Evolutionary conservation across 2,329 filamentous ascomycete genomes (phyloP).

Genomic region (Lasiodiplodia gonubiensis): DNA sequence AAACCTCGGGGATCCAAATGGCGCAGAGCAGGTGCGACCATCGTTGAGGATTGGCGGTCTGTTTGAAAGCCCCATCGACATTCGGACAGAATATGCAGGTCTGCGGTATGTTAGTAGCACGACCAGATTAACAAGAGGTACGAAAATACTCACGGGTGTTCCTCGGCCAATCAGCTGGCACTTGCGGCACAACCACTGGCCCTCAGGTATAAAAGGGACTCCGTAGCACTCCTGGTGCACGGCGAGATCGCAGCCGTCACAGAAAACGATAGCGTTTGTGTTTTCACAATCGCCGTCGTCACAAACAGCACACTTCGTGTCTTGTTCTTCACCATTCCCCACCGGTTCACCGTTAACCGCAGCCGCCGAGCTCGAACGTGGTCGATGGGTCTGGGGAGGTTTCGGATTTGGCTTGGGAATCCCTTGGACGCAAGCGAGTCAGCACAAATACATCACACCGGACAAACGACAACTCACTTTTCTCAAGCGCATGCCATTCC

Average conservation of each 20-base stretch:
- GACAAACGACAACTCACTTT: constrained; percentile 57
- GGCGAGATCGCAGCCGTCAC: constrained; percentile 94
- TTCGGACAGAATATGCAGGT: constrained; percentile 99
- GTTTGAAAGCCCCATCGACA: constrained; percentile 96
- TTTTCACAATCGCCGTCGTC: constrained; percentile 99
- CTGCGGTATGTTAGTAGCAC: constrained; percentile 45
- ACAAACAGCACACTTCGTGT: constrained; percentile 96
- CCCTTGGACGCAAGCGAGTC: constrained; percentile 37
- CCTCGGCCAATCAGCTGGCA: constrained; percentile 94
- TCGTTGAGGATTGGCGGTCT: constrained; percentile 87
- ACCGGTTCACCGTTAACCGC: constrained; percentile 93
- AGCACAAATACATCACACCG: constrained; percentile 16
- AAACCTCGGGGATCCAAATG: constrained; percentile 98
- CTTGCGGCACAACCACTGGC: constrained; percentile 96
- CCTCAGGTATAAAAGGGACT: constrained; percentile 97
- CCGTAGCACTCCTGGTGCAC: constrained; percentile 99
- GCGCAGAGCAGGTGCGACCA: constrained; percentile 97
- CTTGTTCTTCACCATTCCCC: constrained; percentile 83
- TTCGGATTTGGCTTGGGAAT: constrained; percentile 98
- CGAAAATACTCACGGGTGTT: constrained; percentile 68
- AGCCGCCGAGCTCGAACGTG: constrained; percentile 89
- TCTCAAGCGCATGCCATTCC: constrained; percentile 96
- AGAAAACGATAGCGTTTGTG: constrained; percentile 98
- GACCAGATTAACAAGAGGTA: constrained; percentile 33
- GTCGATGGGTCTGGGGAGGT: constrained; percentile 90